Evolutionary conservation across 441 rosid species (phyloP).

Genomic region (Populus hybrid): DNA sequence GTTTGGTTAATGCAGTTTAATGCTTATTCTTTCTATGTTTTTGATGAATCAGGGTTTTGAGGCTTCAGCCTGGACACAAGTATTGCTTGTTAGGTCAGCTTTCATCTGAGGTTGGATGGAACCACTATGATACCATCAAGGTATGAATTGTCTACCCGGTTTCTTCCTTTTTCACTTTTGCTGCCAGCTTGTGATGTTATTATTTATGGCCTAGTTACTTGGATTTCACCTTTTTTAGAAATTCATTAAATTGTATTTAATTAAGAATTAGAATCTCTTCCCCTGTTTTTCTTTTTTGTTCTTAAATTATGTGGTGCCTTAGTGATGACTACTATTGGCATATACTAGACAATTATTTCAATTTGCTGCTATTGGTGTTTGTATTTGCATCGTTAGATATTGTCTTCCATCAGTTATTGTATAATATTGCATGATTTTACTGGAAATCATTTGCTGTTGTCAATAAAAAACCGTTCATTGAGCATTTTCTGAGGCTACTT

Average conservation of each 20-base stretch:
- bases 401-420: not conserved
- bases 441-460: not conserved
- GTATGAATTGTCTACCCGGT: slow-evolving; percentile 21
- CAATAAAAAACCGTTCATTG: not conserved
- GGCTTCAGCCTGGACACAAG: slow-evolving; percentile 84
- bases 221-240: not conserved
- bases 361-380: not conserved
- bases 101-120: slow-evolving; percentile 92
- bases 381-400: not conserved
- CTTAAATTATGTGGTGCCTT: not conserved
- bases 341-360: not conserved
- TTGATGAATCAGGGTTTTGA: slow-evolving; percentile 54
- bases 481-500: not conserved
- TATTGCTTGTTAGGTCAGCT: slow-evolving; percentile 71
- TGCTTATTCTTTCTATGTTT: not conserved
- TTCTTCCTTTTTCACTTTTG: not conserved
- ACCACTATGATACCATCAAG: slow-evolving; percentile 86
- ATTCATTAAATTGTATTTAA: not conserved
- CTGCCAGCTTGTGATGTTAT: not conserved
- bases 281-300: not conserved
- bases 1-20: not conserved
- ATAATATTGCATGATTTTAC: too few species aligned
- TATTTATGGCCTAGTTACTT: not conserved
- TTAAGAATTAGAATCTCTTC: not conserved
- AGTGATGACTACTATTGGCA: not conserved